These are phyloP conservation scores for Thelephora terrestris DNA, from an alignment of 1,284 basidiomycete species.

Conservation along the genomic window DNA sequence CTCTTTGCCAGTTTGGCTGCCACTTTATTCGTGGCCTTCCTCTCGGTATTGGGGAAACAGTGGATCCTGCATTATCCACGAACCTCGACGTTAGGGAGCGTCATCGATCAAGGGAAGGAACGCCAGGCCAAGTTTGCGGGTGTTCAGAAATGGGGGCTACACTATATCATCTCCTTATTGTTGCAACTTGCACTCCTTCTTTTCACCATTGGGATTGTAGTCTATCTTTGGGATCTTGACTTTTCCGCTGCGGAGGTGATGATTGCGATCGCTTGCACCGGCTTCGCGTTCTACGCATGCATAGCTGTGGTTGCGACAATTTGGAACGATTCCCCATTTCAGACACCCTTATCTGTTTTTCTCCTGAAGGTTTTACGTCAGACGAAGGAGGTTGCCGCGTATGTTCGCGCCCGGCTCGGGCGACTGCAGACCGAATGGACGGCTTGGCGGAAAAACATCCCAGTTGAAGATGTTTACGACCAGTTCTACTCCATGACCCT, in stretches of 20 bases:
- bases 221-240: not conserved
- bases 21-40: too few relatives aligned
- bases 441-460: too few relatives aligned
- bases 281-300: not conserved
- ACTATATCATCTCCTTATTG: not conserved
- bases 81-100: too few relatives aligned
- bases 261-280: not conserved
- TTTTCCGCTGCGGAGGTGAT: not conserved
- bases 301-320: not conserved
- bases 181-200: conserved; percentile 2
- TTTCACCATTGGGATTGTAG: not conserved
- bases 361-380: too few relatives aligned
- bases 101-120: not conserved
- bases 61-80: too few relatives aligned
- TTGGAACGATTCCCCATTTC: conserved; percentile 1
- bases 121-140: conserved; percentile 1
- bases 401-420: too few relatives aligned
- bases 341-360: not conserved
- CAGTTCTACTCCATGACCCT: too few relatives aligned
- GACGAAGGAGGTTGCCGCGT: too few relatives aligned
- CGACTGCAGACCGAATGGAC: too few relatives aligned
- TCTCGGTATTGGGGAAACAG: too few relatives aligned
- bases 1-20: too few relatives aligned
- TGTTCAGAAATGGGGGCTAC: not conserved
- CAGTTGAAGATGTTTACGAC: too few relatives aligned